Base-by-base conservation (phyloP, 306 rosid species). In the Clitoria ternatea region DNA sequence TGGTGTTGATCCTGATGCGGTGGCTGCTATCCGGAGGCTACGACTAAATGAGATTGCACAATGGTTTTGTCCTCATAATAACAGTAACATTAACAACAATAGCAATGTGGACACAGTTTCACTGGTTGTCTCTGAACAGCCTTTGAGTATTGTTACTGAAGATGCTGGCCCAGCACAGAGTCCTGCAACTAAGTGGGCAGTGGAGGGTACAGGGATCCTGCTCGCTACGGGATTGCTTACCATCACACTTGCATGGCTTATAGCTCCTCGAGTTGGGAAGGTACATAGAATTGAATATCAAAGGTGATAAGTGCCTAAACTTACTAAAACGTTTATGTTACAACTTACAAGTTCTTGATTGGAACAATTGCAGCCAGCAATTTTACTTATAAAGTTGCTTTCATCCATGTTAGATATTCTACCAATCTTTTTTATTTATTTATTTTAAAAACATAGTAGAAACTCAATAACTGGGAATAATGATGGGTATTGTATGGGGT, bases 221-320 rank as follows among this genome's bases (percentile, higher is more conserved):
- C 97, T 94, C 75, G 99, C 99, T 48, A 89, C 99, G 24, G 99
- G 99, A 19, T 81, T 94, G 24, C 99, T 94, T 70, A 94, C 98
- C 47, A 88, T 91, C 66, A 88, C 95, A 71, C 86, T 94, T 66
- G 98, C 88, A 11, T 94, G 97, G 95, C 90, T 90, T 64, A 87
- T 94, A 74, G 98, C 97, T 79, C 97, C 98, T 74, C 98, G 85
- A 18, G 95, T 94, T 67, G 97, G 96, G 61, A 89, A 94, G 97
- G 98, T 94, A 78, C 52, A 78, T 55, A 54, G 30, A 13, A 42
- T 76, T 65, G 66, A 74, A 65, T 52, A 30, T 55, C 52, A 50
- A 65, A 24, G 30, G 20, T 0, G 8, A 37, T 48, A 12, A 17
- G 5, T 56, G 43, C 64, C 20, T 22, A 24, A 43, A 42, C 32